Evolutionary conservation across 805 yeast genomes (phyloP), one percentile per base, ranked within the genome.

Genomic region (Suhomyces faveliae): DNA sequence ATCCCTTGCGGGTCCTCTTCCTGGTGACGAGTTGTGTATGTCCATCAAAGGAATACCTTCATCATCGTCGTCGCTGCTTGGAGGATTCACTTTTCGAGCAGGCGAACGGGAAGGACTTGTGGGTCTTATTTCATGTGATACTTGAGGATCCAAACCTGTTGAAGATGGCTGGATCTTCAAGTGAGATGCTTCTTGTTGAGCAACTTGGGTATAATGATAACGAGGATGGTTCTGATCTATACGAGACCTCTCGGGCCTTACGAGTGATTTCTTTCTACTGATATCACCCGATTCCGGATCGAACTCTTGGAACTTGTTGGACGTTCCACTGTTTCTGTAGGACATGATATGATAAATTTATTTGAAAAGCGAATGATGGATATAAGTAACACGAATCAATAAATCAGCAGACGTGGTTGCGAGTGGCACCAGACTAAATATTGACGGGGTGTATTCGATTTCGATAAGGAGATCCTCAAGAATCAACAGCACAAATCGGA

Each of bases 241-340:
- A 45, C 74, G 58, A 35, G 86, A 83, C 55, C 98, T 80, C 60
- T 92, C 98, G 3, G 96, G 95, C 51, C 89, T 78, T 25, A 92
- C 86, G 51, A 92, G 71, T 0, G 97, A 87, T 55, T 81, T 76
- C 62, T 85, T 87, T 48, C 85, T 60, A 39, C 67, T 61, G 15
- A 77, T 40, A 8, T 53, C 56, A 25, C 74, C 75, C 4, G 72
- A 42, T 51, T 73, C 77, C 7, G 67, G 72, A 55, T 73, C 77
- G 49, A 72, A 71, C 53, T 71, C 76, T 46, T 59, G 68, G 58
- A 68, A 73, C 25, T 53, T 58, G 29, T 50, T 56, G 24, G 64
- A 55, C 37, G 48, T 39, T 21, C 48, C 47, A 51, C 63, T 62
- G 49, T 62, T 57, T 56, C 68, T 62, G 47, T 52, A 65, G 6